These are phyloP conservation scores for Chlamydomonas reinhardtii DNA, from an alignment of 163 green algal genomes.

Conservation along the genomic window DNA sequence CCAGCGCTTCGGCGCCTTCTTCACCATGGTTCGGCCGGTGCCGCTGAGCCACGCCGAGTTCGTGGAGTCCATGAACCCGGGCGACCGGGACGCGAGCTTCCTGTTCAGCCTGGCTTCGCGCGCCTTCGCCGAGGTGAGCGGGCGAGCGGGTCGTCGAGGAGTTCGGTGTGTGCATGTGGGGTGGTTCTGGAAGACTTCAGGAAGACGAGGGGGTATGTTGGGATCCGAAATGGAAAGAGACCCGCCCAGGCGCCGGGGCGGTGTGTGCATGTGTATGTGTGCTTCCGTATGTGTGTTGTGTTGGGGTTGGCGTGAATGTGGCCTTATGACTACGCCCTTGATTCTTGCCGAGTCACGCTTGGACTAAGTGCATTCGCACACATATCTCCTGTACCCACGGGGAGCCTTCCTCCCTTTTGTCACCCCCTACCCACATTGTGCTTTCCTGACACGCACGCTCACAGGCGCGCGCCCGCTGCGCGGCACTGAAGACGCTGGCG, in stretches of 20 bases:
- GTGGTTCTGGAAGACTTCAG: no score
- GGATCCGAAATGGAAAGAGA: no score
- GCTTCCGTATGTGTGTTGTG: no score
- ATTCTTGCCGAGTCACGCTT: no score
- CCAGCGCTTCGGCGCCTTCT: constrained; percentile 36
- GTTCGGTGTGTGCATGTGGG: background rate
- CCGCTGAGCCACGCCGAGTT: constrained; percentile 3
- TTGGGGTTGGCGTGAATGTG: no score
- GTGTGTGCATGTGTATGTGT: no score
- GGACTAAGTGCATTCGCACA: no score
- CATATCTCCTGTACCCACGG: no score
- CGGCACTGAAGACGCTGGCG: background rate
- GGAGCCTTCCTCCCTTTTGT: no score
- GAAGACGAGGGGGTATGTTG: no score
- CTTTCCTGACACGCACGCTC: background rate
- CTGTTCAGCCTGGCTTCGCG: background rate
- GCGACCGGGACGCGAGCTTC: background rate
- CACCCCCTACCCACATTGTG: background rate
- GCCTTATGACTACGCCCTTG: no score
- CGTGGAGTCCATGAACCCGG: constrained; percentile 2
- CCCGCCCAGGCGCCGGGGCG: no score
- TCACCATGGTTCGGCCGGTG: background rate
- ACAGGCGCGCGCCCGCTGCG: constrained; percentile 5
- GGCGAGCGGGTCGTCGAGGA: background rate
- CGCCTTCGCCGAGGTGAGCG: constrained; percentile 18